Percentiles rank a stretch among this genome's conserved stretches.
Evolutionary conservation across 1,284 basidiomycete genomes (phyloP).

Genomic region (Schizophyllum commune): DNA sequence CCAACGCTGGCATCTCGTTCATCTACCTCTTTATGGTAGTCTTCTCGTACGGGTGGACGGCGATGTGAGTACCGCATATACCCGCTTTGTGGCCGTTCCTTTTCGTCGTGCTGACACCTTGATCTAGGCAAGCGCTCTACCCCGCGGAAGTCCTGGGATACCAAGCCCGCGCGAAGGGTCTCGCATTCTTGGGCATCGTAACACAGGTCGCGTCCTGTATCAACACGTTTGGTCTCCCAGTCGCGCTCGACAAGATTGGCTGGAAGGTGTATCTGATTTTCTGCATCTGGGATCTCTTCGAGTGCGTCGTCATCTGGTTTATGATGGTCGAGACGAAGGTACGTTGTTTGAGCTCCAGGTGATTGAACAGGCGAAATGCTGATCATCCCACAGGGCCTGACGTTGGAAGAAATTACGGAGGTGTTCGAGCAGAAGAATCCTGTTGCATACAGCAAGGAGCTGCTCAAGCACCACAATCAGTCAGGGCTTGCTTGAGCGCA

Average conservation of each 20-base stretch:
- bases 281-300: constrained; percentile 44
- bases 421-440: constrained; percentile 42
- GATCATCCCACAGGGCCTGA: constrained; percentile 25
- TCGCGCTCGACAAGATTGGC: constrained; percentile 32
- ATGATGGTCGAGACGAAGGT: constrained; percentile 33
- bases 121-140: constrained; percentile 42
- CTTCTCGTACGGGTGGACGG: constrained; percentile 48
- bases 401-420: constrained; percentile 47
- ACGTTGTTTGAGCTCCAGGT: not conserved
- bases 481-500: not conserved
- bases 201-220: constrained; percentile 33
- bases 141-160: constrained; percentile 46
- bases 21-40: constrained; percentile 43
- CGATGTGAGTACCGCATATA: constrained; percentile 31
- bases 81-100: not conserved
- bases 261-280: constrained; percentile 51
- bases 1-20: constrained; percentile 39
- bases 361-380: too few species aligned
- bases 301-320: constrained; percentile 47
- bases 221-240: constrained; percentile 42
- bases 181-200: constrained; percentile 35
- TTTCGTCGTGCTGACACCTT: constrained; percentile 10
- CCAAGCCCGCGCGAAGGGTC: constrained; percentile 45
- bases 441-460: constrained; percentile 28
- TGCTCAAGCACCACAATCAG: constrained; percentile 5